Percentiles rank a stretch among this genome's conserved stretches.
phyloP scores from a whole-genome alignment of 345 rosid genomes.

The Eucalyptus viminalis region DNA sequence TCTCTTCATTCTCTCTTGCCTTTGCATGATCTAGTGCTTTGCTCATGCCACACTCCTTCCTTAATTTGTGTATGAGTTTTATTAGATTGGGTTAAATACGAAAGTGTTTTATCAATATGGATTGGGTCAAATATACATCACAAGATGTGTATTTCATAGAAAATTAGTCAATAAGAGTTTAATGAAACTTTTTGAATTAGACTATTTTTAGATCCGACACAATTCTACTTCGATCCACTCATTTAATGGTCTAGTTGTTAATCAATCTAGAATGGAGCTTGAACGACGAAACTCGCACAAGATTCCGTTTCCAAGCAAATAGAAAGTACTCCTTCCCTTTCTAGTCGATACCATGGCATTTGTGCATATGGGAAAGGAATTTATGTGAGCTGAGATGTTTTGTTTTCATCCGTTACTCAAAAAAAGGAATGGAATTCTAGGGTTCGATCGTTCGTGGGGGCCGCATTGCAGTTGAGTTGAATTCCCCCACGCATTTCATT shows the following conservation, averaged over 20 bases:
- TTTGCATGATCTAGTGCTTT: rapidly evolving
- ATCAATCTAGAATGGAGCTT: not conserved
- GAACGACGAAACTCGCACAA: not conserved
- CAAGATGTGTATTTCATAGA: not conserved
- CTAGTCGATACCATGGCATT: not conserved
- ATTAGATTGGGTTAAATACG: not conserved
- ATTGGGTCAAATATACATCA: rapidly evolving
- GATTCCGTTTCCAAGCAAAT: not conserved
- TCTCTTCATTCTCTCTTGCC: not conserved
- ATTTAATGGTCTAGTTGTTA: rapidly evolving
- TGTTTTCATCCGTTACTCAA: not conserved
- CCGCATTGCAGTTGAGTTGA: not conserved
- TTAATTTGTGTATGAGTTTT: not conserved
- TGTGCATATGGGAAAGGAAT: not conserved
- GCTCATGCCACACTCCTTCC: not conserved
- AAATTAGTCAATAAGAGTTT: not conserved
- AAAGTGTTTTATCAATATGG: not conserved
- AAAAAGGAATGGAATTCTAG: not conserved
- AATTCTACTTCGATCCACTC: no score
- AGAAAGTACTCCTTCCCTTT: not conserved
- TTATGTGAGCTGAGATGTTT: no score
- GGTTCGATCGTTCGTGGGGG: not conserved
- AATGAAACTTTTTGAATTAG: not conserved
- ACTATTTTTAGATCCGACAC: not conserved
- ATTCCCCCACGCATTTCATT: not conserved